Evolutionary conservation across 768 basidiomycete species (phyloP).

Genomic region (Mycena galopus): DNA sequence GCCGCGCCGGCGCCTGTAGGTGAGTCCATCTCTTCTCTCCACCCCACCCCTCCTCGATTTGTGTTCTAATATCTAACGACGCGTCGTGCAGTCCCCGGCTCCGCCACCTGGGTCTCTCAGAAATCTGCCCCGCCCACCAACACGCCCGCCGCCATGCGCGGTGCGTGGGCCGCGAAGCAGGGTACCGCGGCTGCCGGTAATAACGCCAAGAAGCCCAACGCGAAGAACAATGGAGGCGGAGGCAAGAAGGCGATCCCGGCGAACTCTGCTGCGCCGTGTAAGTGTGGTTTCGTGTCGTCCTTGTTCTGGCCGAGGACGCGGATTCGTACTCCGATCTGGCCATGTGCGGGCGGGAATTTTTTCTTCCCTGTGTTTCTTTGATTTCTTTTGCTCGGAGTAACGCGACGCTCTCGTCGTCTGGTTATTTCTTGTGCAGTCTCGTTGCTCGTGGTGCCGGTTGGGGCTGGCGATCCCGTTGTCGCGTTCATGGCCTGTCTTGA

Average conservation of each 20-base stretch:
- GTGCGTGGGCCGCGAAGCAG: conserved; percentile 37
- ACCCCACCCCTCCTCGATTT: neutral
- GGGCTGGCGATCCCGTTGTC: no score
- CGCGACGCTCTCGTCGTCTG: no score
- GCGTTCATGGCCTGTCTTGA: no score
- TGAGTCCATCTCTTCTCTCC: conserved; percentile 22
- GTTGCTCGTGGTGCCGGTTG: no score
- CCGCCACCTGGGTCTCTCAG: conserved; percentile 48
- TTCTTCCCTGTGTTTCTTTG: no score
- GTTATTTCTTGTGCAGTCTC: no score
- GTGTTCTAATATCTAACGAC: no score
- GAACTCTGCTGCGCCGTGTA: conserved; percentile 28
- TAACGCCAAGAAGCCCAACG: neutral
- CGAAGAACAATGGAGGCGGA: neutral
- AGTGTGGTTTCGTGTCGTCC: neutral
- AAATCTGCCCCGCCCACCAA: conserved; percentile 35
- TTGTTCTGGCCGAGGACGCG: no score
- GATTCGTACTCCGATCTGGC: no score
- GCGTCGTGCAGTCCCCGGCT: conserved; percentile 51
- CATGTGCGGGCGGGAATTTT: no score
- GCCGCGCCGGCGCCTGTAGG: conserved; percentile 40
- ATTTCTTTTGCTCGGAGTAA: no score
- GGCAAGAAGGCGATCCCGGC: conserved; percentile 6
- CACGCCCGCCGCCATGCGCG: conserved; percentile 29
- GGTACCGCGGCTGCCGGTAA: neutral